Percentiles rank a stretch among this genome's conserved stretches.
These are phyloP conservation scores for Actinomucor elegans DNA, from an alignment of 371 early-diverging fungal genomes.

Conservation along the genomic window DNA sequence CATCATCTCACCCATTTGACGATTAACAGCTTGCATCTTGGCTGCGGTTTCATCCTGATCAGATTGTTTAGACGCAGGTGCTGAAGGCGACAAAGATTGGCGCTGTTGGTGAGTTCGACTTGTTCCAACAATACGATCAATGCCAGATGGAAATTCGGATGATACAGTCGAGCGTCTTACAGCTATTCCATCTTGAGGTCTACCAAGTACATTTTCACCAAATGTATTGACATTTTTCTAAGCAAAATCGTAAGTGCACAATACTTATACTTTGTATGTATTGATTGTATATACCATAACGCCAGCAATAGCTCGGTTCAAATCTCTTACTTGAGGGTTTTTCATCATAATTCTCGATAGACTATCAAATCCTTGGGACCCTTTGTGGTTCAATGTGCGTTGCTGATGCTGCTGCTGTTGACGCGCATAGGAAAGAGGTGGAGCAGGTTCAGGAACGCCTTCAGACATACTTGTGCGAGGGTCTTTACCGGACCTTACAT, in stretches of 20 bases:
- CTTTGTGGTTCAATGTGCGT: constrained; percentile 20
- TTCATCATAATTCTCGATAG: constrained; percentile 55
- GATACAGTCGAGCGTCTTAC: constrained; percentile 27
- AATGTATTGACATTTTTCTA: constrained; percentile 51
- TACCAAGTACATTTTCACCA: constrained; percentile 37
- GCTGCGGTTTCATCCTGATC: not conserved
- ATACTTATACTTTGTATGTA: too few relatives aligned
- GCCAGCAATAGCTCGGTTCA: constrained; percentile 63
- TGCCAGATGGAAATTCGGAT: constrained; percentile 42
- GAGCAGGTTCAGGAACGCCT: constrained; percentile 10
- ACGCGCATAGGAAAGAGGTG: not conserved
- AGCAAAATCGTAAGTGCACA: too few relatives aligned
- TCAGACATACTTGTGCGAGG: constrained; percentile 37
- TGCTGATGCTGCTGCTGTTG: not conserved
- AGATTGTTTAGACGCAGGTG: not conserved
- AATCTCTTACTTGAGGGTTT: constrained; percentile 58
- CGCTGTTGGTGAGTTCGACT: constrained; percentile 5
- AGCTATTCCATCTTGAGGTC: constrained; percentile 9
- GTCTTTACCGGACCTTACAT: constrained; percentile 50
- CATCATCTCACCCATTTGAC: constrained; percentile 55
- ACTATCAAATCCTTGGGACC: constrained; percentile 21
- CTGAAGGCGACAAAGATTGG: not conserved
- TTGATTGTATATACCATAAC: constrained; percentile 49
- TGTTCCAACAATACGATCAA: constrained; percentile 30
- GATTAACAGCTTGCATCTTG: constrained; percentile 9